Percentiles rank a stretch among this genome's conserved stretches.
Conservation (phyloP, 345 rosid species). For the Leavenworthia alabamica region DNA sequence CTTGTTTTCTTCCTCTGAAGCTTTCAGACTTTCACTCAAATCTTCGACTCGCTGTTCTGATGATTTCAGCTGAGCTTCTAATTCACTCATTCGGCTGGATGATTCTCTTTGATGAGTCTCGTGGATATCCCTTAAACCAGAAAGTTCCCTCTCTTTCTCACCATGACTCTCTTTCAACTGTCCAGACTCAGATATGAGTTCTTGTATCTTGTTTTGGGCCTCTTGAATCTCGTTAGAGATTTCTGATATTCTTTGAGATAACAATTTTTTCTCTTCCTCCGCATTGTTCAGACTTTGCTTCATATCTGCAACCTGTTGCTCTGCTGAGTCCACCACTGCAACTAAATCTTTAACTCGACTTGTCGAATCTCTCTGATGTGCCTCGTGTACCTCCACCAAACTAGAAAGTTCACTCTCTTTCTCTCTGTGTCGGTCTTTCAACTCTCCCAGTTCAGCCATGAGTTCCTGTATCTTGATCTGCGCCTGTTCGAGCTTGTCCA, state of each 20-base stretch:
- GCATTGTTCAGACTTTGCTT: constrained; percentile 37
- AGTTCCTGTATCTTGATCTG: constrained; percentile 36
- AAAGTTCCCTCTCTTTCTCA: constrained; percentile 41
- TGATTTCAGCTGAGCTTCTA: constrained; percentile 32
- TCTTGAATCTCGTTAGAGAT: constrained; percentile 43
- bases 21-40: constrained; percentile 38
- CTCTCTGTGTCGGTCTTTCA: constrained; percentile 47
- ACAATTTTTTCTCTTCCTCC: constrained; percentile 49
- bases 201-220: constrained; percentile 40
- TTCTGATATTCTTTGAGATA: constrained; percentile 42
- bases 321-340: constrained; percentile 37
- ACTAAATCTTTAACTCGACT: constrained; percentile 9
- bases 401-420: constrained; percentile 49
- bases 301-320: constrained; percentile 38
- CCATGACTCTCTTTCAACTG: constrained; percentile 32
- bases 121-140: constrained; percentile 29
- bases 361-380: constrained; percentile 39
- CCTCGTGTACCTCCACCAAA: constrained; percentile 41
- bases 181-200: constrained; percentile 39
- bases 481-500: constrained; percentile 41
- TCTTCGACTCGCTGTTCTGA: constrained; percentile 37
- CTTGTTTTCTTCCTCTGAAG: constrained; percentile 46
- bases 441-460: constrained; percentile 34
- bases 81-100: constrained; percentile 29
- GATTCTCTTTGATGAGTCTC: constrained; percentile 49